Evolutionary conservation across 805 yeast species (phyloP).

Genomic region (Yarrowia keelungensis): DNA sequence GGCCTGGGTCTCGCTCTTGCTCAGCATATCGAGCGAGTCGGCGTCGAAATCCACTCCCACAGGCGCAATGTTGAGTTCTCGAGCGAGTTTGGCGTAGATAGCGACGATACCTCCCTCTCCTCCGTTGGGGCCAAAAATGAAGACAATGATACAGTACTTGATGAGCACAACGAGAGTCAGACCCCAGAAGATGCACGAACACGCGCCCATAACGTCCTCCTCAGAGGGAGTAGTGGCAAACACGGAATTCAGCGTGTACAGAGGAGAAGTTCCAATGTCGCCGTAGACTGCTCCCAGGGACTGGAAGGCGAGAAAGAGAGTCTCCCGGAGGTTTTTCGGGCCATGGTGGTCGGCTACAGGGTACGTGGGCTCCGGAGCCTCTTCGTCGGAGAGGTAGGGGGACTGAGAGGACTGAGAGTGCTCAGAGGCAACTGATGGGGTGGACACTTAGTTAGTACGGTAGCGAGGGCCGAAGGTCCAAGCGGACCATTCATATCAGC

Average conservation of each 20-base stretch:
- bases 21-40: slow-evolving; percentile 32
- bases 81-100: slow-evolving; percentile 64
- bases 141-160: slow-evolving; percentile 60
- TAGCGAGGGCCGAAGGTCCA: no score
- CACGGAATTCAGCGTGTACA: slow-evolving; percentile 25
- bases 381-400: slow-evolving; percentile 5
- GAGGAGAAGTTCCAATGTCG: slow-evolving; percentile 34
- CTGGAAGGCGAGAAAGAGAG: slow-evolving; percentile 50
- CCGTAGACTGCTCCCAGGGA: slow-evolving; percentile 70
- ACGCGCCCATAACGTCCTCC: slow-evolving; percentile 25
- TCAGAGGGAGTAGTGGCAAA: slow-evolving; percentile 2
- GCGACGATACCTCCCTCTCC: slow-evolving; percentile 73
- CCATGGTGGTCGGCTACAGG: slow-evolving; percentile 19
- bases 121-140: slow-evolving; percentile 59
- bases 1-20: slow-evolving; percentile 47
- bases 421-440: background rate
- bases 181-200: slow-evolving; percentile 56
- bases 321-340: background rate
- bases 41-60: slow-evolving; percentile 29
- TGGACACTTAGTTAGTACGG: slow-evolving; percentile 7
- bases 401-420: background rate
- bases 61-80: slow-evolving; percentile 50
- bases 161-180: slow-evolving; percentile 60
- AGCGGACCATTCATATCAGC: no score
- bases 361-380: slow-evolving; percentile 12